Base-by-base conservation (phyloP, 306 rosid genomes). In the Vicia villosa region DNA sequence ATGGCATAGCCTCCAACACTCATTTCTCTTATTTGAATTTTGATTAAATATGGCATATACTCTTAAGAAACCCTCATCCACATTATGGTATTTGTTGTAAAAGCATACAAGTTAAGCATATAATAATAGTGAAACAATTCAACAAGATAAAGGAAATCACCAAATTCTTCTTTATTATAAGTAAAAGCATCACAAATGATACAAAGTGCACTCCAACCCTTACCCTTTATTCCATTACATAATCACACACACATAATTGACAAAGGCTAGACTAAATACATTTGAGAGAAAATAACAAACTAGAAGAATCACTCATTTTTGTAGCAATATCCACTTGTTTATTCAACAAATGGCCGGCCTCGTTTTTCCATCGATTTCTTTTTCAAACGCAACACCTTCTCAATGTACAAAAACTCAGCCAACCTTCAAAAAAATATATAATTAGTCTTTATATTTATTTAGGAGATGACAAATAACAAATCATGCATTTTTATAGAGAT, bases 301-400 rank as follows among this genome's bases (percentile, higher is more conserved):
- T 11, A 54, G 17, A 54, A 54, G 17, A 54, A 54, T 22, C 57
- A 19, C 57, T 49, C n/a, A 49, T 15, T 46, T 46, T n/a, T 14
- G 19, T 10, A 46, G 11, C 21, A 46, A n/a, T 46, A 46, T 46
- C 10, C 52, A 46, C 57, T 50, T 19, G 51, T 54, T 73, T 73
- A 15, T 37, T 61, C 51, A 38, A 60, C 37, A 34, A 46, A 34
- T 15, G 79, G 69, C 9, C 9, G 24, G 59, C 30, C 70, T 37
- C 6, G 38, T 60, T 67, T 58, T 10, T 40, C 58, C 80, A 68
- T 69, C 0, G 41, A 28, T 61, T 61, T 69, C 40, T 4, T 76
- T 69, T 28, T 51, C 59, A 61, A 6, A 28, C 80, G 70, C 15
- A 60, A 15, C 32, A 6, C 7, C 58, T 40, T 76, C 75, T 76